Conservation (phyloP, 106 monocot species). For the Platanthera guangdongensis region DNA sequence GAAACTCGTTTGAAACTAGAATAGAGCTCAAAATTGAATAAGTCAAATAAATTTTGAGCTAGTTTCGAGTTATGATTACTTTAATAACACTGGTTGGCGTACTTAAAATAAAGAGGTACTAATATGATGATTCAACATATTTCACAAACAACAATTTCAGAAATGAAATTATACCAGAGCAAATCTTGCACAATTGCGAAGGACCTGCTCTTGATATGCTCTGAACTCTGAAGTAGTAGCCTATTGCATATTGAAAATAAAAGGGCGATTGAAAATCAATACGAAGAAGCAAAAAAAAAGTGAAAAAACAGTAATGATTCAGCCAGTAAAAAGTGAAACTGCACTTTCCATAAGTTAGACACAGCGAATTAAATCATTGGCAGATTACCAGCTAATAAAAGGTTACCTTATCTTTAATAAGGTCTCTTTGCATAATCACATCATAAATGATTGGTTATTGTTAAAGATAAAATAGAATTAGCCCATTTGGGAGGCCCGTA, state of each 20-base stretch:
- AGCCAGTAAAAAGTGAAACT: neutral
- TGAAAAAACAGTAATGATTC: neutral
- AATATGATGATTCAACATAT: too few species aligned
- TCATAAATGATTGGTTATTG: neutral
- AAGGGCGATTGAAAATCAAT: neutral
- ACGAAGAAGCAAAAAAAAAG: neutral
- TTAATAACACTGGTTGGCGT: too few species aligned
- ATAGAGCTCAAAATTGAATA: too few species aligned
- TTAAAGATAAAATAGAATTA: too few species aligned
- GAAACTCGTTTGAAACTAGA: too few species aligned
- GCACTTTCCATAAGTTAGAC: neutral
- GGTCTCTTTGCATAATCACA: neutral
- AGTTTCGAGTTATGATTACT: too few species aligned
- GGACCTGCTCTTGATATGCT: slow-evolving; percentile 93
- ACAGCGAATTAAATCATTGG: too few species aligned
- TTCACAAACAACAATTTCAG: neutral
- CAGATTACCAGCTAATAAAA: neutral
- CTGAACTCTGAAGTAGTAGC: slow-evolving; percentile 48
- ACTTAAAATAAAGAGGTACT: too few species aligned
- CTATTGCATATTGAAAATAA: slow-evolving; percentile 7
- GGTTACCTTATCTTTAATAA: neutral
- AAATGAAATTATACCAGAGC: slow-evolving; percentile 46
- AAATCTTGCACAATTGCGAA: slow-evolving; percentile 88
- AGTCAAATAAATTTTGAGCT: too few species aligned
- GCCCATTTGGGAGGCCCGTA: too few species aligned